Evolutionary conservation across 176 grass and related monocot genomes (phyloP).

Genomic region (Miscanthus lutarioriparius): DNA sequence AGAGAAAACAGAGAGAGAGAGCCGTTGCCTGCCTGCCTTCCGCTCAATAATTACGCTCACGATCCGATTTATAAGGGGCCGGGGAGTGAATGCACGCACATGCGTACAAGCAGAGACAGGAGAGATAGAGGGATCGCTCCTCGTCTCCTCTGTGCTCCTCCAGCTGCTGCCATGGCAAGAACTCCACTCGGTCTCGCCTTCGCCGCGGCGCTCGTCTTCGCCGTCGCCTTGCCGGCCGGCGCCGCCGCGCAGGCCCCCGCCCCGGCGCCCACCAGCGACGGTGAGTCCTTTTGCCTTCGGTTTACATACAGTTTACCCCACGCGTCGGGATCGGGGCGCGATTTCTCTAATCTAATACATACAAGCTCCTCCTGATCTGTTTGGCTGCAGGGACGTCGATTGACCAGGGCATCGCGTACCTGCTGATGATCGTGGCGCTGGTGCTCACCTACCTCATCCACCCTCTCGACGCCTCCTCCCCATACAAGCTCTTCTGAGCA

Average conservation of each 20-base stretch:
- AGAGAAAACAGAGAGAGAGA: not conserved
- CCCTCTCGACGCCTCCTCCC: conserved; percentile 57
- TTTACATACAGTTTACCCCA: not conserved
- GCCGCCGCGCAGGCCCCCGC: conserved; percentile 47
- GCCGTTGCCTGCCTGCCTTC: conserved; percentile 26
- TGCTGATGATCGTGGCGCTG: conserved; percentile 62
- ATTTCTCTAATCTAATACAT: not conserved
- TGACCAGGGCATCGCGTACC: conserved; percentile 56
- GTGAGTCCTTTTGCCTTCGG: conserved; percentile 30
- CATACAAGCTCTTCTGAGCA: conserved; percentile 60
- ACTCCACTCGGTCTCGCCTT: not conserved
- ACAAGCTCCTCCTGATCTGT: not conserved
- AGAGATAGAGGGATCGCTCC: not conserved
- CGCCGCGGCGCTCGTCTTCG: conserved; percentile 32
- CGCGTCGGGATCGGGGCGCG: not conserved
- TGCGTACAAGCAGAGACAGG: conserved; percentile 7
- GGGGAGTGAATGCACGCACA: not conserved
- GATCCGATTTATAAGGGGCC: conserved; percentile 18
- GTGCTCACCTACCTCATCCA: conserved; percentile 79
- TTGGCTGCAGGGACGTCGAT: conserved; percentile 42
- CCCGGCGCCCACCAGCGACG: conserved; percentile 60
- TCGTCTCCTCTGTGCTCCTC: not conserved
- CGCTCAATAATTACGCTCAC: conserved; percentile 4
- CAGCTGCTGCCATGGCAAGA: conserved; percentile 37
- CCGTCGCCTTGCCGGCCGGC: conserved; percentile 11